Base-by-base conservation (phyloP, 2,329 filamentous ascomycete species). In the Exophiala bonariae region DNA sequence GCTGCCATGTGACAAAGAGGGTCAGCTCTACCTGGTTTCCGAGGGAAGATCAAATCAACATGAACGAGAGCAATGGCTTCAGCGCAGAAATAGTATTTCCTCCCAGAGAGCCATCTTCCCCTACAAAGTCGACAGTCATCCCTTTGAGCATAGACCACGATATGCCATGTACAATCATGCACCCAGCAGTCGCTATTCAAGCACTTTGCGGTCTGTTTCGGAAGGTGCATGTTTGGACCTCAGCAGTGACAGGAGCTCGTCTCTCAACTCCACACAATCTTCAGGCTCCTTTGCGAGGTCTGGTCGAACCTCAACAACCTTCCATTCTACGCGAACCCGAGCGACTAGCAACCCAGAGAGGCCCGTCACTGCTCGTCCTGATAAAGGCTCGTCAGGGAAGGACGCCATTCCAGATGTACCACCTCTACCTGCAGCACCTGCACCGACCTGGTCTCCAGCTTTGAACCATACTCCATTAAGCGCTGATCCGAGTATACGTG, bases 71-170 rank as follows among this genome's bases (percentile, higher is more conserved):
- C 49, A 47, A 42, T 55, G 46, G 49, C 31, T 52, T 4, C 52
- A 52, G 19, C 45, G 52, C 4, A 46, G 49, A 26, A 49, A 55
- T 18, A 55, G 52, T 28, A 18, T 55, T 11, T 52, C 49, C 6
- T 52, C 49, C 2, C 52, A 55, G 28, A 49, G 46, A 22, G 52
- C 52, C 4, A 55, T 55, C 19, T 50, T 44, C 33, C 52, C 52
- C 10, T 47, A 44, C 41, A 44, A 35, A 32, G 35, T 34, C 23
- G 4, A 19, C 35, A 18, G 47, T 23, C 40, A 45, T 16, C 44
- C 37, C 22, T 37, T 46, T 26, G 43, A 50, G 19, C 50, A 37
- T 2, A 34, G 50, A 10, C 17, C 43, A 3, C 37, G 46, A 16
- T 49, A 53, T 30, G 38, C 30, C 19, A 31, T 31, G 5, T 38